Evolutionary conservation across 2,329 filamentous ascomycete genomes (phyloP), one percentile per base, ranked within the genome.

Genomic region (Ophiostoma sp.): DNA sequence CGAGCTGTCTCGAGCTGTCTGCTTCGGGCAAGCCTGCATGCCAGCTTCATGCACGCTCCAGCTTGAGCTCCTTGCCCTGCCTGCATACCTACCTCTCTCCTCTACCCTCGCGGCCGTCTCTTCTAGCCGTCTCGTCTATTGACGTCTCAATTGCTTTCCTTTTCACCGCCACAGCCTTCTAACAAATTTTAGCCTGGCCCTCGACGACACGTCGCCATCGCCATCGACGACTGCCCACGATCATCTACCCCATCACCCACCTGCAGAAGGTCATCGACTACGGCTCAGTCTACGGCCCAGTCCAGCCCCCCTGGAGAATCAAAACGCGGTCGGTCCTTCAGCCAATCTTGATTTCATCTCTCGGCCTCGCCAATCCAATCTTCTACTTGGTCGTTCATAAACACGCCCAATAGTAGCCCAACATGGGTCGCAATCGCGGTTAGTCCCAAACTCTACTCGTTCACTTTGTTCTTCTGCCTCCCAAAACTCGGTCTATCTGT

Each of bases 351-450:
- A 38, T 63, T 52, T 65, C 2, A 41, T 64, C 62, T 27, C n/a
- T 27, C 42, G 41, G 42, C 18, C 42, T 38, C 42, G 44, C 63
- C 63, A 5, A 65, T 62, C 63, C 63, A 3, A 65, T 62, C 41
- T 62, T 36, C 44, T 45, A 45, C 63, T 38, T 47, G 11, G 3
- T 12, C 18, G 11, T 47, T 64, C 42, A 64, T 64, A 45, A 12
- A 16, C 63, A 14, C 11, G 8, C 3, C 44, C 44, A 16, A 40
- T 16, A 65, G 7, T 44, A 66, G 64, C 47, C 65, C 62, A 82
- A 78, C 72, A 84, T 84, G 82, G 82, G 77, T 75, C 81, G 82
- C 74, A 84, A 82, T 82, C 80, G 83, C 78, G 83, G 83, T 84
- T 78, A 76, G 82, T 83, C 73, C 69, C 72, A 68, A 69, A 70